Evolutionary conservation across 495 filamentous ascomycete genomes (phyloP), one percentile per base, ranked within the genome.

Genomic region (Amorphotheca resinae): DNA sequence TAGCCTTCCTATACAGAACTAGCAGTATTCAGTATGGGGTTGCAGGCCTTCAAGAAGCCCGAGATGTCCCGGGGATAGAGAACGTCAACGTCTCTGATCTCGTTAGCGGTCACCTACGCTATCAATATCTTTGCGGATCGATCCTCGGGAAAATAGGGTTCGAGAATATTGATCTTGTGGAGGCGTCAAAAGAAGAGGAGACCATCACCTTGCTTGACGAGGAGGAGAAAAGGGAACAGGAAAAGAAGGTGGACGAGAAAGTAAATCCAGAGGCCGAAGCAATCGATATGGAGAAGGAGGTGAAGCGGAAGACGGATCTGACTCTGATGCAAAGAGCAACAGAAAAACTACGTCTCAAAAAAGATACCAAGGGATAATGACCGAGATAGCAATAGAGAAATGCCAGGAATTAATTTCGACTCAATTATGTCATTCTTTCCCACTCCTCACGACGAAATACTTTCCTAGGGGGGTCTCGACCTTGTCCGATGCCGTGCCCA

Each of bases 371-470:
- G n/a, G n/a, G n/a, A n/a, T n/a, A n/a, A n/a, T n/a, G n/a, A n/a
- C n/a, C n/a, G n/a, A n/a, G 25, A 28, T 11, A 11, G 11, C 25
- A 11, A 28, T 11, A 11, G 5, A 11, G 11, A 28, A 5, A 28
- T 28, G 25, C 5, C 25, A 28, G 5, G 25, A 28, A 28, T 28
- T 28, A 28, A 28, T 28, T 11, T 36, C 33, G 16, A 2, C 4
- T 14, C 4, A 5, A 28, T 5, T 5, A 11, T 28, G 11, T 28
- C 25, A 28, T 28, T 40, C 45, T 22, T 53, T 57, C 45, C 64
- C 70, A 42, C 75, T 84, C 46, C 87, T 75, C 15, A 93, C 87
- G 28, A 89, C 77, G 45, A 94, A 89, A 57, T 78, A 94, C 49
- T 66, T 70, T 18, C 82, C 84, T 11, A 44, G 47, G 7, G 38